These are phyloP conservation scores for Gnomoniopsis smithogilvyi DNA, from an alignment of 2,329 filamentous ascomycete genomes.

Conservation along the genomic window DNA sequence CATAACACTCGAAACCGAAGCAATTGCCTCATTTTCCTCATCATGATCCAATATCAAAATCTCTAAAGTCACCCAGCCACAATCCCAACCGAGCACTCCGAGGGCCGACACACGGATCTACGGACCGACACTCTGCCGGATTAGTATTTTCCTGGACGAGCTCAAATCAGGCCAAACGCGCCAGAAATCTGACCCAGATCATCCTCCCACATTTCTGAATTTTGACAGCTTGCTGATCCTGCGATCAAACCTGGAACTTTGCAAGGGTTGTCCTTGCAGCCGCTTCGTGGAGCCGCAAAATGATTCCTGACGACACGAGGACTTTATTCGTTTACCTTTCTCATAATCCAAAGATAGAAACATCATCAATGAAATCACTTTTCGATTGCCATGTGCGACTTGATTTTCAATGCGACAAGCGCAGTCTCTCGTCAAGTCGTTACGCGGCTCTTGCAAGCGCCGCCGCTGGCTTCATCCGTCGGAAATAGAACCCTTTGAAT, in stretches of 20 bases:
- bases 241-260: neutral
- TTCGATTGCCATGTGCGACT: too few species aligned
- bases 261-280: slow-evolving; percentile 8
- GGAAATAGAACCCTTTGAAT: neutral
- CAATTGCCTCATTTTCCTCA: slow-evolving; percentile 17
- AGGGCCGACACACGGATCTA: neutral
- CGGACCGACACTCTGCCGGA: neutral
- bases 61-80: neutral
- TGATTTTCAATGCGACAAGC: neutral
- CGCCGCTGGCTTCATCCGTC: neutral
- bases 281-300: slow-evolving; percentile 5
- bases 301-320: slow-evolving; percentile 2
- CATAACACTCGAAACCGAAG: slow-evolving; percentile 3
- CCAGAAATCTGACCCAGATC: slow-evolving; percentile 9
- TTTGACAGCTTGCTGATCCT: neutral
- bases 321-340: neutral
- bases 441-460: neutral
- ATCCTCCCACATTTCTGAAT: neutral
- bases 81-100: neutral
- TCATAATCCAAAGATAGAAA: slow-evolving; percentile 15
- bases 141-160: neutral
- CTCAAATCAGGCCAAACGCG: neutral
- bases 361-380: slow-evolving; percentile 3
- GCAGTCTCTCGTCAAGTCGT: neutral
- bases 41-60: slow-evolving; percentile 2